Percentiles rank a stretch among this genome's conserved stretches.
phyloP scores from a whole-genome alignment of 2,329 filamentous ascomycete genomes.

The Neoascochyta sp. region DNA sequence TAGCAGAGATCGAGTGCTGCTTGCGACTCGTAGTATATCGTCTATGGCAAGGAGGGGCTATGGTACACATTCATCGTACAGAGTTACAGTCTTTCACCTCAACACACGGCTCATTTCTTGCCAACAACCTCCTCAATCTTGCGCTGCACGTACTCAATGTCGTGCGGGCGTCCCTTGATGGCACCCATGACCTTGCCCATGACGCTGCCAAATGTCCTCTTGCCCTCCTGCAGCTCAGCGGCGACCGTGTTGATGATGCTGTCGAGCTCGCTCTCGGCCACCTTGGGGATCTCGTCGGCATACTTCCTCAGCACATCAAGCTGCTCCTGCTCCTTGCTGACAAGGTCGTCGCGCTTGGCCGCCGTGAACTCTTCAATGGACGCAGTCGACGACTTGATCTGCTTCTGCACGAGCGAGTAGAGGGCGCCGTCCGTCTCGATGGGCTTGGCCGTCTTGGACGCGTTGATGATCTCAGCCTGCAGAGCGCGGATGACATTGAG shows the following conservation, averaged over 20 bases:
- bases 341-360: constrained; percentile 65
- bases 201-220: constrained; percentile 55
- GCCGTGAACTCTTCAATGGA: constrained; percentile 61
- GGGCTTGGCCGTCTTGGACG: constrained; percentile 68
- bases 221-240: constrained; percentile 49
- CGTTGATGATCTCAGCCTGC: constrained; percentile 68
- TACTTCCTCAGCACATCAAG: constrained; percentile 64
- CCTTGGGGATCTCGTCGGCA: constrained; percentile 54
- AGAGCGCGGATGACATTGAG: constrained; percentile 66
- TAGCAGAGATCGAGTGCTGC: too few species aligned
- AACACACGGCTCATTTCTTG: constrained; percentile 19
- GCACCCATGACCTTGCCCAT: constrained; percentile 57
- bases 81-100: too few species aligned
- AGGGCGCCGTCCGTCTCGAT: constrained; percentile 68
- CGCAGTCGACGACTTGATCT: constrained; percentile 55
- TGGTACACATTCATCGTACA: too few species aligned
- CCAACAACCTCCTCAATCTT: constrained; percentile 52
- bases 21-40: too few species aligned
- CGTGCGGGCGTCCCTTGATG: constrained; percentile 61
- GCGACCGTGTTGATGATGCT: constrained; percentile 52
- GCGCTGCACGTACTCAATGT: constrained; percentile 58
- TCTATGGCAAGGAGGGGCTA: too few species aligned
- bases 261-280: constrained; percentile 58
- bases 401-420: constrained; percentile 63
- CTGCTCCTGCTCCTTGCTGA: constrained; percentile 66